Conservation (phyloP, 2,329 filamentous ascomycete species). For the Colletotrichum echinochloae region DNA sequence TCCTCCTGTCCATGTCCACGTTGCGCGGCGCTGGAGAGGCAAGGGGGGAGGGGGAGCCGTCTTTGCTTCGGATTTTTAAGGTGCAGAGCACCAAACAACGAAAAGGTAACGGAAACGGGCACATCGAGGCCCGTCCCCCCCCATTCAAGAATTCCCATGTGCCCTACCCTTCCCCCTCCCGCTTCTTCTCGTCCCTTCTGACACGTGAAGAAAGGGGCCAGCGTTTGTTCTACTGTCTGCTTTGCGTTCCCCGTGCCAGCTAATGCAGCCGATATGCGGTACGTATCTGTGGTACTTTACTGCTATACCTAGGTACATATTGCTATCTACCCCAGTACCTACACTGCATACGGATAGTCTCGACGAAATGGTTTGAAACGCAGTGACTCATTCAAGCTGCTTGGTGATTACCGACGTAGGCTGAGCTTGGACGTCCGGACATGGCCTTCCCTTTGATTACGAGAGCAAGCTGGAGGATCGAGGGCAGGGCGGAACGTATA, state of each 20-base stretch:
- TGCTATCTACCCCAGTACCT: background rate
- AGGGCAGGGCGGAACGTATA: background rate
- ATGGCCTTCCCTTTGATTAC: background rate
- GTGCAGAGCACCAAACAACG: constrained; percentile 22
- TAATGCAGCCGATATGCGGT: background rate
- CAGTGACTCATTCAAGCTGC: constrained; percentile 1
- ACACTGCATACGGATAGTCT: too few species aligned
- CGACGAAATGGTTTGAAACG: background rate
- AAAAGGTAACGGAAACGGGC: constrained; percentile 7
- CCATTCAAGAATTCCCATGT: background rate
- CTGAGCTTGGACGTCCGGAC: background rate
- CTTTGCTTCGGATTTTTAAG: constrained; percentile 31
- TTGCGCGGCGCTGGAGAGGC: background rate
- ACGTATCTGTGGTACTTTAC: background rate
- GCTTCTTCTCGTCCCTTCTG: constrained; percentile 4
- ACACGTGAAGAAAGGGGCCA: constrained; percentile 36
- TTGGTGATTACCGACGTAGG: background rate
- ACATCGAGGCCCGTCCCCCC: constrained; percentile 4
- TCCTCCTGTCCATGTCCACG: constrained; percentile 26
- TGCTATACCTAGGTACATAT: too few species aligned
- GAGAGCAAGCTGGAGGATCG: background rate
- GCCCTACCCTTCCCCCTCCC: background rate
- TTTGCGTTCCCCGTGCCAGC: constrained; percentile 4
- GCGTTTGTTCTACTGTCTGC: constrained; percentile 3
- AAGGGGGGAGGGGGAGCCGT: background rate